Percentiles rank a stretch among this genome's conserved stretches.
Evolutionary conservation across 139 green algal species (phyloP).

Genomic region (Chlorella sp.): DNA sequence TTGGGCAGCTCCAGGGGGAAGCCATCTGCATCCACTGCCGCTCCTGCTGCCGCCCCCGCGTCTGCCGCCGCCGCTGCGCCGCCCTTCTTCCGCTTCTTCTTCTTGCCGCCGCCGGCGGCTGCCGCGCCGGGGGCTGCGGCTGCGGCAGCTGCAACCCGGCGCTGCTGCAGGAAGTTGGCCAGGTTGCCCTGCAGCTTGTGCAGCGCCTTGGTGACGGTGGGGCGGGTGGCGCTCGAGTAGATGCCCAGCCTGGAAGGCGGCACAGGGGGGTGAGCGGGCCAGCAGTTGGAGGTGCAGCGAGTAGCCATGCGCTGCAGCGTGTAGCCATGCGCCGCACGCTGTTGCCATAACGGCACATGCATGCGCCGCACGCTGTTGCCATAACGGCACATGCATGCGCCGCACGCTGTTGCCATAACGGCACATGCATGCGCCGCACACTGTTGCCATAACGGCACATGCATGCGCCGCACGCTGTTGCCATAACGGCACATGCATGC

Average conservation of each 20-base stretch:
- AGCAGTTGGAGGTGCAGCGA: background rate
- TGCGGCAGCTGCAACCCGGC: background rate
- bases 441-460: too few relatives aligned
- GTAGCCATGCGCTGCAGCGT: too few relatives aligned
- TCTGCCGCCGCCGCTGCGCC: background rate
- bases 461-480: too few relatives aligned
- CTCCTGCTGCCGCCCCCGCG: background rate
- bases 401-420: too few relatives aligned
- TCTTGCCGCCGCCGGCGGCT: background rate
- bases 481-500: too few relatives aligned
- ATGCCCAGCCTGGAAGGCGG: constrained; percentile 36
- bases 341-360: too few relatives aligned
- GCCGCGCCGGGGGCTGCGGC: background rate
- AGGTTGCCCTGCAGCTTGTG: constrained; percentile 33
- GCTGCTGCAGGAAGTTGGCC: constrained; percentile 17
- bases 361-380: too few relatives aligned
- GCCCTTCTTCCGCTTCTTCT: background rate
- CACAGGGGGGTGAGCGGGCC: background rate
- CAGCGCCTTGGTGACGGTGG: constrained; percentile 37
- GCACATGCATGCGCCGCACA: too few relatives aligned
- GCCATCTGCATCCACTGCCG: background rate
- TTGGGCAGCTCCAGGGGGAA: background rate
- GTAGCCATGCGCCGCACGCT: too few relatives aligned
- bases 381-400: background rate
- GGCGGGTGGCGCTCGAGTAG: constrained; percentile 41